Evolutionary conservation across 140 eudicot species (phyloP).

Genomic region (Flaveria floridana): DNA sequence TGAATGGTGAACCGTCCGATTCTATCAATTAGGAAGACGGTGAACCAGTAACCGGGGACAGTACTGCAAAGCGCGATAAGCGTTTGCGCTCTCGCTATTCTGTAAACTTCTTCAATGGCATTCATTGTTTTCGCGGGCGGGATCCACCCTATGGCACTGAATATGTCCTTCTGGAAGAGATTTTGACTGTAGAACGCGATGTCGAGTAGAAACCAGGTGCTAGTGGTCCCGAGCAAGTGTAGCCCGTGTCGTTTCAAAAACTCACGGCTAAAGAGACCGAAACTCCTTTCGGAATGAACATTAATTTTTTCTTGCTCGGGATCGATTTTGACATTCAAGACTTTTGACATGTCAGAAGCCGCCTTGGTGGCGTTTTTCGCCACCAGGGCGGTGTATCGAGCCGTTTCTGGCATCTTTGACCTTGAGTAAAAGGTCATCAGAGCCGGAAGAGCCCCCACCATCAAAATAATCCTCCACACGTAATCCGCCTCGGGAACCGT

Average conservation of each 20-base stretch:
- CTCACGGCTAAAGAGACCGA: slow-evolving; percentile 49
- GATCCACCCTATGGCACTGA: slow-evolving; percentile 83
- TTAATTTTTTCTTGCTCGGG: slow-evolving; percentile 43
- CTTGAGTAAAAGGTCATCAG: slow-evolving; percentile 69
- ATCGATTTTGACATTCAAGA: slow-evolving; percentile 51
- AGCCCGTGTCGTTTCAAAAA: slow-evolving; percentile 63
- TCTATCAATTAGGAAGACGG: slow-evolving; percentile 62
- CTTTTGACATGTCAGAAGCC: slow-evolving; percentile 72
- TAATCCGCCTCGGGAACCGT: slow-evolving; percentile 69
- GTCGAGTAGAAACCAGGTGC: slow-evolving; percentile 78
- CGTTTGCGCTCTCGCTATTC: slow-evolving; percentile 74
- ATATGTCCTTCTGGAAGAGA: slow-evolving; percentile 81
- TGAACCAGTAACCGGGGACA: slow-evolving; percentile 89
- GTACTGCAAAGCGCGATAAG: slow-evolving; percentile 79
- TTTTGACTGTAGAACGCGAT: slow-evolving; percentile 81
- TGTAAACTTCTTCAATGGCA: slow-evolving; percentile 60
- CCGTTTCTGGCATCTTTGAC: slow-evolving; percentile 88
- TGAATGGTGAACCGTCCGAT: slow-evolving; percentile 71
- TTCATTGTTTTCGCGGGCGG: slow-evolving; percentile 76
- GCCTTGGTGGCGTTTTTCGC: slow-evolving; percentile 70
- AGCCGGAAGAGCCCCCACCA: slow-evolving; percentile 83
- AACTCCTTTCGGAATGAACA: not conserved
- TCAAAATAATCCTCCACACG: slow-evolving; percentile 74
- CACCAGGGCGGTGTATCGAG: slow-evolving; percentile 82
- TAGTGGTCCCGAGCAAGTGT: slow-evolving; percentile 72